phyloP scores from a whole-genome alignment of 148 eudicot genomes.

The Rheum nobile region DNA sequence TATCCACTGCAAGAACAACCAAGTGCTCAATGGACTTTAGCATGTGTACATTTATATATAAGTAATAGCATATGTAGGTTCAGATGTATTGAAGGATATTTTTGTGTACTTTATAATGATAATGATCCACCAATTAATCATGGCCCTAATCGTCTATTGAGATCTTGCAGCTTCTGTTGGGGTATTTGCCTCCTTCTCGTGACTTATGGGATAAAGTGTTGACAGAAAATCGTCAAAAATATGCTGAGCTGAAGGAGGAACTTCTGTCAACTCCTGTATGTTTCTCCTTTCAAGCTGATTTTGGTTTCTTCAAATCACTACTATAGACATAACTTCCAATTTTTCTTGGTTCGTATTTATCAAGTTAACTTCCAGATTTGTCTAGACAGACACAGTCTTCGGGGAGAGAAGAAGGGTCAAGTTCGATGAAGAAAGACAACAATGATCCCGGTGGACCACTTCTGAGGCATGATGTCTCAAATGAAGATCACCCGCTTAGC shows the following conservation, averaged over 20 bases:
- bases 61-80: neutral
- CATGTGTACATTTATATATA: neutral
- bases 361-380: constrained; percentile 17
- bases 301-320: neutral
- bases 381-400: constrained; percentile 48
- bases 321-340: neutral
- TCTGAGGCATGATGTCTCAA: constrained; percentile 32
- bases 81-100: neutral
- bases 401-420: constrained; percentile 14
- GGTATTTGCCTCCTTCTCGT: constrained; percentile 47
- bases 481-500: constrained; percentile 54
- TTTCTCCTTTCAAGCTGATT: neutral
- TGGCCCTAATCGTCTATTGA: neutral
- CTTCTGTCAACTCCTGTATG: constrained; percentile 51
- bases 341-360: neutral
- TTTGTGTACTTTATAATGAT: neutral
- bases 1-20: neutral
- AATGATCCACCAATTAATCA: neutral
- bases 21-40: neutral
- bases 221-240: constrained; percentile 32
- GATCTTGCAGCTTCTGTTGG: constrained; percentile 48
- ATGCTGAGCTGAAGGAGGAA: constrained; percentile 49
- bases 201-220: constrained; percentile 43
- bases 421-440: constrained; percentile 13
- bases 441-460: constrained; percentile 31